These are phyloP conservation scores for Nannochloris sp. DNA, from an alignment of 139 green algal genomes.

Conservation along the genomic window DNA sequence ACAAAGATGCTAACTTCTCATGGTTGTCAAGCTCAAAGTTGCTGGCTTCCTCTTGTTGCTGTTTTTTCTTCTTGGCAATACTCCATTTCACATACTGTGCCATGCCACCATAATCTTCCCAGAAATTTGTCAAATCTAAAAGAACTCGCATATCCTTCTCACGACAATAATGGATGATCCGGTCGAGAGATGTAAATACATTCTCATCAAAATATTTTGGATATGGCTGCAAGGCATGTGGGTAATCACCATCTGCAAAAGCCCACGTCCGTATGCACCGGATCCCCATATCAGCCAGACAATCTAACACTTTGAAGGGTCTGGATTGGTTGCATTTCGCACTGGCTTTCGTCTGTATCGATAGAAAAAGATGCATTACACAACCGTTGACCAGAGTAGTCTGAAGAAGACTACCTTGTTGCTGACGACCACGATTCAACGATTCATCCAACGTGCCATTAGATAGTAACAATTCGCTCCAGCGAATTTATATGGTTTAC, in stretches of 20 bases:
- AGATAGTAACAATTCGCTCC: conserved; percentile 68
- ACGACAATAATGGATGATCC: conserved; percentile 38
- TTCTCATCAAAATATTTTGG: conserved; percentile 32
- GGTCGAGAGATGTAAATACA: conserved; percentile 48
- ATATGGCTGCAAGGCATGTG: conserved; percentile 53
- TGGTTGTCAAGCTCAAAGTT: background rate
- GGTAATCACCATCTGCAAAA: conserved; percentile 53
- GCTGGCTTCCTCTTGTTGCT: background rate
- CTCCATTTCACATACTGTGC: conserved; percentile 59
- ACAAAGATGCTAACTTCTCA: conserved; percentile 16
- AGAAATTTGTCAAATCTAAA: conserved; percentile 64
- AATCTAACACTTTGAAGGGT: conserved; percentile 32
- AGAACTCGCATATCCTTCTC: conserved; percentile 38
- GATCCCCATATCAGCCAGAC: conserved; percentile 17
- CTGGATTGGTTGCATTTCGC: background rate
- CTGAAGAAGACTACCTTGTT: background rate
- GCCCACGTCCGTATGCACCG: conserved; percentile 39
- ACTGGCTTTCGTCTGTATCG: conserved; percentile 20
- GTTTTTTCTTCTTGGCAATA: background rate
- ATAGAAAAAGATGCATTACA: conserved; percentile 21
- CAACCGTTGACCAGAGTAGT: background rate
- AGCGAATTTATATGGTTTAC: conserved; percentile 36
- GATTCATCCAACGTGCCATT: conserved; percentile 27
- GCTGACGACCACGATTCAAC: too few relatives aligned
- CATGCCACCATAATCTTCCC: conserved; percentile 69